Evolutionary conservation across 1,284 basidiomycete genomes (phyloP), one percentile per base, ranked within the genome.

Genomic region (Rhodotorula sp.): DNA sequence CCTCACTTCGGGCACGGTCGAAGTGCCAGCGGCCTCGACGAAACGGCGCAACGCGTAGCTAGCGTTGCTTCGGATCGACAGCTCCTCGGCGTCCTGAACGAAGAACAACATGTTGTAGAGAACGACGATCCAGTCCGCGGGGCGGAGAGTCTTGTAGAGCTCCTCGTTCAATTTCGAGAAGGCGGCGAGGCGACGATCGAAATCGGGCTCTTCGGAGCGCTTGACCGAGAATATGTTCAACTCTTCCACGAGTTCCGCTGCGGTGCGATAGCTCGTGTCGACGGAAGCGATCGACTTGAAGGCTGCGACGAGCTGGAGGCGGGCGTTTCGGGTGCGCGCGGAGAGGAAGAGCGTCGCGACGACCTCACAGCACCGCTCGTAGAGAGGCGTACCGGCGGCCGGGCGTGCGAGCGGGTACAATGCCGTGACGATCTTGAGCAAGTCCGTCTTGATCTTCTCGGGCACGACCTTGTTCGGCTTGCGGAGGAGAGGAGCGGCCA

Each of bases 141-240:
- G 77, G 0, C 86, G 83, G 4, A 93, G 79, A 0, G 83, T 80
- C 61, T 78, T 69, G 79, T 88, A 86, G 8, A 85, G 72, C 0
- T 81, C 82, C 64, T 90, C 89, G 80, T 93, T 95, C 64, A 99
- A 83, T 16, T 79, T 80, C 5, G 87, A 85, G 80, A 93, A 97
- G 0, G 92, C 94, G 2, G 82, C 80, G 21, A 99, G 84, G 4
- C 95, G 90, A 59, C 87, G 86, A 73, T 97, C 92, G 78, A 97
- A 97, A 80, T 99, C 93, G 2, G 93, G 91, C 80, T 99, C 94
- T 65, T 97, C 93, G 52, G 95, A 81, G 21, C 93, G 86, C 76
- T 87, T 90, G 2, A 81, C 82, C 1, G 93, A 95, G 81, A 89
- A 98, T 0, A 95, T 88, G 78, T 99, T 99, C 71, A 99, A 85